Evolutionary conservation across 352 stramenopile species (phyloP).

Genomic region (Blastocystis sp.): DNA sequence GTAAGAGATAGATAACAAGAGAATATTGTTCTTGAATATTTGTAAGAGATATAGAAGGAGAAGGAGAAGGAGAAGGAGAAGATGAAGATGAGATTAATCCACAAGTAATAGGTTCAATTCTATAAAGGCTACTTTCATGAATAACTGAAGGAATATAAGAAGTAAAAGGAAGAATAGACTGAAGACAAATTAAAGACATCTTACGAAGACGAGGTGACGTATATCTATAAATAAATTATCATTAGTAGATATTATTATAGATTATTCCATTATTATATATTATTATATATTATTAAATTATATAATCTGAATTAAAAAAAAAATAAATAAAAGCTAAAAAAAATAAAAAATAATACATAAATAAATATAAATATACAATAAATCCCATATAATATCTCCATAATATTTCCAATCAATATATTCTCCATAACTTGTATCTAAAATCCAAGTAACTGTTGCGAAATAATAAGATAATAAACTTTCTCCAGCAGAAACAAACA

Average conservation of each 20-base stretch:
- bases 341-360: too few species aligned
- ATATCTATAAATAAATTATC: too few species aligned
- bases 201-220: constrained; percentile 27
- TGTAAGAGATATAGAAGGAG: not conserved
- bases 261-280: too few species aligned
- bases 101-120: constrained; percentile 13
- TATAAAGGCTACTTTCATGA: constrained; percentile 12
- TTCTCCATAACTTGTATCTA: constrained; percentile 23
- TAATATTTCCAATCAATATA: constrained; percentile 34
- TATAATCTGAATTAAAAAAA: too few species aligned
- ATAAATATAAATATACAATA: too few species aligned
- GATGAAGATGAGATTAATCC: too few species aligned
- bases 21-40: constrained; percentile 23
- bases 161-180: constrained; percentile 31
- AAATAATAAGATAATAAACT: constrained; percentile 32
- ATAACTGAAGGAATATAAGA: constrained; percentile 30
- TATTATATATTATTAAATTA: too few species aligned
- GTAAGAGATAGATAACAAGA: constrained; percentile 31
- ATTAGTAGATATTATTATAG: too few species aligned
- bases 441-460: constrained; percentile 21
- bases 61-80: not conserved
- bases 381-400: constrained; percentile 21
- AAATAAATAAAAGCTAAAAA: too few species aligned
- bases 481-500: constrained; percentile 22
- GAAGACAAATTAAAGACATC: constrained; percentile 26